These are phyloP conservation scores for Thielaviopsis populi DNA, from an alignment of 2,329 filamentous ascomycete species.

Conservation along the genomic window DNA sequence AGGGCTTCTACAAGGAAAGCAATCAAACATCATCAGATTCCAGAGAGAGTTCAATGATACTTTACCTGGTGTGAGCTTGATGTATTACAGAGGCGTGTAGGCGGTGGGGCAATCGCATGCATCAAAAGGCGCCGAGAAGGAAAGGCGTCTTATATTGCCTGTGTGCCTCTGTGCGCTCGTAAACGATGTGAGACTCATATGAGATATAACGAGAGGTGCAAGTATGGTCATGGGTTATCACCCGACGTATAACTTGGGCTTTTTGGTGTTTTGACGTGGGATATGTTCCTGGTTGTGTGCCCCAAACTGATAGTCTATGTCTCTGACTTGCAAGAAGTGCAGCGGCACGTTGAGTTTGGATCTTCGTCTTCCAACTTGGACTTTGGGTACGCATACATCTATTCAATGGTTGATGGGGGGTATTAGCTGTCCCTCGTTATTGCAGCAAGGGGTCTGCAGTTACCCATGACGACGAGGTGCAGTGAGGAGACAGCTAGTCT, in stretches of 20 bases:
- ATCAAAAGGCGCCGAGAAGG: background rate
- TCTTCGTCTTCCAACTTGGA: background rate
- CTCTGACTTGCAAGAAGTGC: background rate
- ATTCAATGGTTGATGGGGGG: background rate
- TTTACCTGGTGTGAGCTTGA: background rate
- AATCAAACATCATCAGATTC: background rate
- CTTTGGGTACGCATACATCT: background rate
- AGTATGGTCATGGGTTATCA: background rate
- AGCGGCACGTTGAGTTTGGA: background rate
- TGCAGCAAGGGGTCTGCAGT: background rate
- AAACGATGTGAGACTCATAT: background rate
- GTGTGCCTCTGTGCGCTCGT: background rate
- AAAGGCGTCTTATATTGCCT: background rate
- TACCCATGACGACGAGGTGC: constrained; percentile 1
- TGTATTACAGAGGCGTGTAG: background rate
- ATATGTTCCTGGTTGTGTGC: background rate
- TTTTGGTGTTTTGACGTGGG: background rate
- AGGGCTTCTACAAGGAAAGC: background rate
- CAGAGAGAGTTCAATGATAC: background rate
- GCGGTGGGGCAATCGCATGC: background rate
- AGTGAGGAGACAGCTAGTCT: background rate
- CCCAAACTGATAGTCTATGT: background rate
- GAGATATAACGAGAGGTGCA: background rate
- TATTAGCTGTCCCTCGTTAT: background rate
- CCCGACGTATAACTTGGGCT: background rate